Evolutionary conservation across 306 rosid species (phyloP).

Genomic region (Prunus mume): DNA sequence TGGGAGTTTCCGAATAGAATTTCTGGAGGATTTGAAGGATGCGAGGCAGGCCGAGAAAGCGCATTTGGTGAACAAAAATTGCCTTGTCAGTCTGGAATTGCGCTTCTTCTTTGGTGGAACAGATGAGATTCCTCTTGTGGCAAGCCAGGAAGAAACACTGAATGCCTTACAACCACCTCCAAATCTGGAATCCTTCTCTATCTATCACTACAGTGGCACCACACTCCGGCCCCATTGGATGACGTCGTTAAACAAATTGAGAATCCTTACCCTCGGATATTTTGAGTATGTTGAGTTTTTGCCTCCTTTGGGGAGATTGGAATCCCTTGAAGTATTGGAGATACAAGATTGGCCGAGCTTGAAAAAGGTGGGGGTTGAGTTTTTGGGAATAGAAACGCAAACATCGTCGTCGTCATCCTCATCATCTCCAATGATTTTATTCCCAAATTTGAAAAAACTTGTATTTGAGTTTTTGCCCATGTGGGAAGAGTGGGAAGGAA

Average conservation of each 20-base stretch:
- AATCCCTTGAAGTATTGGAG: neutral
- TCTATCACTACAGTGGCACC: neutral
- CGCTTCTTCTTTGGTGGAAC: neutral
- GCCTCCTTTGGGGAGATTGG: constrained; percentile 1
- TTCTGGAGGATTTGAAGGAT: neutral
- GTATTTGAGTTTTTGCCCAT: rapidly evolving
- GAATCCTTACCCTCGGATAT: rapidly evolving
- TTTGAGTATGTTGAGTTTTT: rapidly evolving
- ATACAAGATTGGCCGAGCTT: neutral
- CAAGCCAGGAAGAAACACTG: neutral
- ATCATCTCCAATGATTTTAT: too few species aligned
- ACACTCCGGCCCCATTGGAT: too few species aligned
- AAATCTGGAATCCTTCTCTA: neutral
- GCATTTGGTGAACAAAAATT: neutral
- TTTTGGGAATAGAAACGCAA: neutral
- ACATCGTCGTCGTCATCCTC: too few species aligned
- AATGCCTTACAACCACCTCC: neutral
- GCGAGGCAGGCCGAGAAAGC: neutral
- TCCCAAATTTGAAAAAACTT: too few species aligned
- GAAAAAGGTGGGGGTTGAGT: neutral
- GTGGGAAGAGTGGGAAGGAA: neutral
- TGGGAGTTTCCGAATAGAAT: neutral
- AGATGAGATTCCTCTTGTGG: neutral
- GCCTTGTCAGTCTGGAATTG: neutral
- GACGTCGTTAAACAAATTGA: too few species aligned